Percentiles rank a stretch among this genome's conserved stretches.
These are phyloP conservation scores for Lepidium campestre DNA, from an alignment of 441 rosid species.

Conservation along the genomic window DNA sequence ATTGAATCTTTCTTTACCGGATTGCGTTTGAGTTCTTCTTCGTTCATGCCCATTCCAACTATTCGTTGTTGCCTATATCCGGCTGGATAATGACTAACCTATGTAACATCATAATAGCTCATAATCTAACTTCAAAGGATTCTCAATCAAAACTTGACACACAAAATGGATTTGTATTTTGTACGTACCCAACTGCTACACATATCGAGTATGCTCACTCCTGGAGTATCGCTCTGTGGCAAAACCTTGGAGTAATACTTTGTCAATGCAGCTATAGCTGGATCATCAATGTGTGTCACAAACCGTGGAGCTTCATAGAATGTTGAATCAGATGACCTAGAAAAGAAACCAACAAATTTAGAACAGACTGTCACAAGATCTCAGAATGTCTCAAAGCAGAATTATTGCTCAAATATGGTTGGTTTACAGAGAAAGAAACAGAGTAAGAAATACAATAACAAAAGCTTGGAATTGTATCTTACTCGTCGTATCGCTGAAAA, in stretches of 20 bases:
- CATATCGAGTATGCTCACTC: conserved; percentile 78
- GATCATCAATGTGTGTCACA: conserved; percentile 86
- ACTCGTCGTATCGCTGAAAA: conserved; percentile 91
- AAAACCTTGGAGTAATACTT: conserved; percentile 68
- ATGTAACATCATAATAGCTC: conserved; percentile 7
- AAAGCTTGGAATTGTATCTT: background rate
- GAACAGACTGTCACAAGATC: background rate
- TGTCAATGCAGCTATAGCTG: conserved; percentile 78
- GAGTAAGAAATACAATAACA: conserved; percentile 9
- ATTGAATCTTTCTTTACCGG: conserved; percentile 36
- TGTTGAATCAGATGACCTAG: conserved; percentile 63
- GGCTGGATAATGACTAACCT: conserved; percentile 90
- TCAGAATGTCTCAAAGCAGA: background rate
- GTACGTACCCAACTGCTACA: conserved; percentile 94
- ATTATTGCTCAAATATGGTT: background rate
- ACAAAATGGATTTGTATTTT: background rate
- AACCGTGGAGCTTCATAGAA: conserved; percentile 82
- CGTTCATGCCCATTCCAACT: conserved; percentile 88
- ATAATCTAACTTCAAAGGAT: background rate
- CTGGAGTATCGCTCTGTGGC: conserved; percentile 74
- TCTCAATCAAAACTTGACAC: background rate
- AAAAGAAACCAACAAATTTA: background rate
- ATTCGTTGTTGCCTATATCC: conserved; percentile 81
- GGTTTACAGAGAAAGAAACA: background rate
- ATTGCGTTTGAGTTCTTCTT: conserved; percentile 77